phyloP scores from a whole-genome alignment of 2,329 filamentous ascomycete species.

The Xylaria sp. region DNA sequence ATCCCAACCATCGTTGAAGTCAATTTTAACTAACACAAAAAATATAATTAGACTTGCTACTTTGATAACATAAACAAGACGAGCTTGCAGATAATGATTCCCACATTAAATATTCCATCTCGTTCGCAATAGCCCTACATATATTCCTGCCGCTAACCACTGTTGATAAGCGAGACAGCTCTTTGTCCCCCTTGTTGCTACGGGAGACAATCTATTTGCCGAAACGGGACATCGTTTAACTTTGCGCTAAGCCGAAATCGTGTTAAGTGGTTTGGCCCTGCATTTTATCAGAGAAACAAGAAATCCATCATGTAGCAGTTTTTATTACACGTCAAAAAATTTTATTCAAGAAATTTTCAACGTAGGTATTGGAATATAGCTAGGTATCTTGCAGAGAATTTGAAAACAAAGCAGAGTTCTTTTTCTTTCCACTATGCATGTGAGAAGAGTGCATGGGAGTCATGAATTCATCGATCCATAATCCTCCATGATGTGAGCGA shows the following conservation, averaged over 20 bases:
- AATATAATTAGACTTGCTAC: background rate
- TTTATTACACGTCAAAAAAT: background rate
- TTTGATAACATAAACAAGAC: too few relatives aligned
- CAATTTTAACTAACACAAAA: too few relatives aligned
- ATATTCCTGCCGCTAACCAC: background rate
- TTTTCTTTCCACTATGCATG: constrained; percentile 19
- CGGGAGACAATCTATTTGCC: background rate
- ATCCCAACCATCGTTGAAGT: too few relatives aligned
- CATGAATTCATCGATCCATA: constrained; percentile 27
- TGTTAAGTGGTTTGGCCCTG: constrained; percentile 23
- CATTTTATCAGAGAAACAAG: background rate
- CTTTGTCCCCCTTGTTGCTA: constrained; percentile 2
- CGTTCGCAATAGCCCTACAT: too few relatives aligned
- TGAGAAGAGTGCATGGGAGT: constrained; percentile 11
- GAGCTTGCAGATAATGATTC: too few relatives aligned
- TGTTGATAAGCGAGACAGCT: background rate
- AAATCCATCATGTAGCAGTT: background rate
- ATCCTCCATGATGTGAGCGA: constrained; percentile 23
- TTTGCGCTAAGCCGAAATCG: constrained; percentile 21
- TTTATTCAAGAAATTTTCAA: constrained; percentile 1
- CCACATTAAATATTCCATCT: too few relatives aligned
- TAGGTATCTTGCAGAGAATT: background rate
- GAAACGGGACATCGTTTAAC: constrained; percentile 22
- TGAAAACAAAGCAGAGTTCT: constrained; percentile 14
- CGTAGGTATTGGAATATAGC: background rate